These are phyloP conservation scores for Saccharomycopsis schoenii DNA, from an alignment of 805 yeast species.

Conservation along the genomic window DNA sequence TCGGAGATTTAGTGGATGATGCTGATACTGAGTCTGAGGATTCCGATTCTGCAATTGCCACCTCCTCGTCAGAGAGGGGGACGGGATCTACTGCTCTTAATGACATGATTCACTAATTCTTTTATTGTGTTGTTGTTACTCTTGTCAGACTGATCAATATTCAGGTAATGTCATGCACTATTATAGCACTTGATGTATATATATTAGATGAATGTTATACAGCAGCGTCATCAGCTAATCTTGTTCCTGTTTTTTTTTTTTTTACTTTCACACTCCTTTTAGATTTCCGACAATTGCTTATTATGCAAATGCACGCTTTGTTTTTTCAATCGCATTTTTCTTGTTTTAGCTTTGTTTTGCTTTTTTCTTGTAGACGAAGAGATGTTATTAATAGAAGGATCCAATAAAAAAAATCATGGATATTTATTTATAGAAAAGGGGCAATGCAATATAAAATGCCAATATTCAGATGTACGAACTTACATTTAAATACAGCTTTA, in stretches of 20 bases:
- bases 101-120: background rate
- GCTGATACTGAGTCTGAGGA: background rate
- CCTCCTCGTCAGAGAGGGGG: background rate
- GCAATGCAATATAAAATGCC: background rate
- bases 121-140: background rate
- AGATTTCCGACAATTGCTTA: background rate
- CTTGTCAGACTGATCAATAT: background rate
- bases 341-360: background rate
- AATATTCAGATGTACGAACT: too few relatives aligned
- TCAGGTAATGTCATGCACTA: too few relatives aligned
- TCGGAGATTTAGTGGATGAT: background rate
- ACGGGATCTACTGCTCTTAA: background rate
- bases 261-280: too few relatives aligned
- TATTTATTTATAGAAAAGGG: background rate
- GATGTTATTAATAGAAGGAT: background rate
- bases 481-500: too few relatives aligned
- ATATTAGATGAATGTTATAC: background rate
- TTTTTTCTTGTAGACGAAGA: background rate
- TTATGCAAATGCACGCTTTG: background rate
- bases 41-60: background rate
- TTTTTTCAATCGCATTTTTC: background rate
- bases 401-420: background rate
- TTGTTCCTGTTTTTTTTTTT: too few relatives aligned
- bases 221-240: background rate
- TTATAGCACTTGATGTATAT: too few relatives aligned